Evolutionary conservation across 768 basidiomycete species (phyloP), one percentile per base, ranked within the genome.

Genomic region (Agrocybe praecox): DNA sequence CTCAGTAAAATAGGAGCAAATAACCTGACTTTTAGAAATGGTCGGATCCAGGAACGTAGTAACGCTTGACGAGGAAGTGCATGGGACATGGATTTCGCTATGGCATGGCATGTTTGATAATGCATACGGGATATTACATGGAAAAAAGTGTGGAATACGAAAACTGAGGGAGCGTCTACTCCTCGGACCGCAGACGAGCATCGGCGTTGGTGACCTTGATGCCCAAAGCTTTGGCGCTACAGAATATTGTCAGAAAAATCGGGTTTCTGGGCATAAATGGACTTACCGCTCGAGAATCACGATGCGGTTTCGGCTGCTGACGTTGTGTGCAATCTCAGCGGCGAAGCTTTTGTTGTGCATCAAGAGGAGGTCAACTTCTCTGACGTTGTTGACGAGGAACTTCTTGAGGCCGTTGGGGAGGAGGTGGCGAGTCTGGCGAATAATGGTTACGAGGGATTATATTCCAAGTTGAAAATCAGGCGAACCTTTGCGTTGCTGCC

Each of bases 311-410:
- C 93, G 89, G 81, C 91, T 92, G 79, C 89, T 92, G 62, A 99
- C 95, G 65, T 86, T 88, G 83, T 97, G 96, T 51, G 97, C 97
- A 66, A 99, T 94, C 74, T 96, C 94, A 52, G 95, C 97, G 48
- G 95, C 89, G 72, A 90, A 98, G 68, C 79, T 89, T 81, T 93
- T 93, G 86, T 94, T 96, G 86, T 98, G 96, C 94, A 98, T 96
- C 51, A 98, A 82, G 61, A 98, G 88, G 66, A 98, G 85, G 67
- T 98, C 95, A 59, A 99, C 76, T 73, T 98, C 96, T 73, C 89
- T 85, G 52, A 90, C 83, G 76, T 98, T 98, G 84, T 84, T 89
- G 68, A 99, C 92, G 60, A 96, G 79, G 80, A 98, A 89, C 76
- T 96, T 94, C 82, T 97, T 96, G 73, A 92, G 84, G 60, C 97